phyloP scores from a whole-genome alignment of 1,284 basidiomycete species.

The Volvariella surrecta region DNA sequence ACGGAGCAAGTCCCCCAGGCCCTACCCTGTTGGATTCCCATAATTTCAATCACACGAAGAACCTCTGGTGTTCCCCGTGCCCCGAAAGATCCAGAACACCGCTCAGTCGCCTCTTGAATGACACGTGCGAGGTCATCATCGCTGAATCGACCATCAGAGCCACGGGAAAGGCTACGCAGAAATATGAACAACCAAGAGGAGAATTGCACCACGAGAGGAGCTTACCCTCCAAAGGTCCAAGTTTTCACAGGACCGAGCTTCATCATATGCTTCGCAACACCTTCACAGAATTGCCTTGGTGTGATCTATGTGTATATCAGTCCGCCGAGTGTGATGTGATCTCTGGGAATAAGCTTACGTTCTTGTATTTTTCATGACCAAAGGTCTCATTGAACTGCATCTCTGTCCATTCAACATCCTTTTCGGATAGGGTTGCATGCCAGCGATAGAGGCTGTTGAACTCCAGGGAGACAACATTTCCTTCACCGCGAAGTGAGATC shows the following conservation, averaged over 20 bases:
- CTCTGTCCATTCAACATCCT: constrained; percentile 57
- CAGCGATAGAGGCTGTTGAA: constrained; percentile 71
- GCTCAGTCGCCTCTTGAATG: constrained; percentile 59
- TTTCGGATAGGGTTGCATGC: constrained; percentile 58
- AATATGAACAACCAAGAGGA: constrained; percentile 4
- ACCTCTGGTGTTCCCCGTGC: constrained; percentile 69
- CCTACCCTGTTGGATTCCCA: constrained; percentile 65
- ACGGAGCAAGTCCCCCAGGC: constrained; percentile 72
- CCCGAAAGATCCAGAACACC: constrained; percentile 61
- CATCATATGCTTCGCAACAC: constrained; percentile 24
- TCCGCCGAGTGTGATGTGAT: neutral
- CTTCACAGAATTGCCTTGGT: constrained; percentile 29
- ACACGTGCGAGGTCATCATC: constrained; percentile 63
- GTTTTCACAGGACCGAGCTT: constrained; percentile 30
- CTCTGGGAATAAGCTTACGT: neutral
- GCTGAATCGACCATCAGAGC: constrained; percentile 47
- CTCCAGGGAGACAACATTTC: constrained; percentile 67
- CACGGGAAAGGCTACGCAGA: constrained; percentile 40
- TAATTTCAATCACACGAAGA: constrained; percentile 63
- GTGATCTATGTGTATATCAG: neutral
- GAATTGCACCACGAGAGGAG: constrained; percentile 4
- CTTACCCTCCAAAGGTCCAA: constrained; percentile 50
- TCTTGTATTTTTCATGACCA: constrained; percentile 26
- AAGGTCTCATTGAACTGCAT: constrained; percentile 38
- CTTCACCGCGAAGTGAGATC: constrained; percentile 53